These are phyloP conservation scores for Ulota crispa DNA, from an alignment of 225 moss, liverwort and hornwort genomes.

Conservation along the genomic window DNA sequence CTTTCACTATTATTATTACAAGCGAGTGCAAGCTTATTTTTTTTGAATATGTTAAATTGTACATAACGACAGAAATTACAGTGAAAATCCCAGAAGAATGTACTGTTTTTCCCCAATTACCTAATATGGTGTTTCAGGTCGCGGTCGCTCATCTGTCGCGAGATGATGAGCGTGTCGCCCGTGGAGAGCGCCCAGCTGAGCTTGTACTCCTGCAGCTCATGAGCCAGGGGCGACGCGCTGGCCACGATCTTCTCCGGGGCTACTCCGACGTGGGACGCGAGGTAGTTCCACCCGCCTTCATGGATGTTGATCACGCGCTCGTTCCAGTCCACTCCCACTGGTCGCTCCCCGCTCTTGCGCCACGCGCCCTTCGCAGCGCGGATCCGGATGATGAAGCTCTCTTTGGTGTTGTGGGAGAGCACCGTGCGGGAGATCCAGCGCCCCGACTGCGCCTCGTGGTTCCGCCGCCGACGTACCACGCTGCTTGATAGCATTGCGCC, in stretches of 20 bases:
- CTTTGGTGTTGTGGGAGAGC: constrained; percentile 41
- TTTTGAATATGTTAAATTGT: no score
- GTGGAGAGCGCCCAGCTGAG: constrained; percentile 77
- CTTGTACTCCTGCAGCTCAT: constrained; percentile 76
- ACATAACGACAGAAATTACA: no score
- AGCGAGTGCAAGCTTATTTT: no score
- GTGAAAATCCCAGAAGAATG: no score
- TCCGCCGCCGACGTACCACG: constrained; percentile 42
- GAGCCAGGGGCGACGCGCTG: constrained; percentile 68
- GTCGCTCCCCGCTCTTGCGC: constrained; percentile 76
- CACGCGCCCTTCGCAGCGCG: constrained; percentile 75
- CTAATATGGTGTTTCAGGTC: constrained; percentile 1
- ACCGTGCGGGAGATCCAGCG: constrained; percentile 74
- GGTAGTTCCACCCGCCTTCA: constrained; percentile 76
- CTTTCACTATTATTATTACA: no score
- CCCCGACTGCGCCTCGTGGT: constrained; percentile 62
- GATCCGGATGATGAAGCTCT: constrained; percentile 77
- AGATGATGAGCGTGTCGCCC: constrained; percentile 71
- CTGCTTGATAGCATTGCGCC: constrained; percentile 71
- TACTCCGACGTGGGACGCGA: constrained; percentile 47
- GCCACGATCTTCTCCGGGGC: constrained; percentile 65
- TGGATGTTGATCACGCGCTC: constrained; percentile 73
- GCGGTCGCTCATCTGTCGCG: constrained; percentile 55
- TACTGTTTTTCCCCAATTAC: no score
- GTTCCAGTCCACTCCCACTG: constrained; percentile 88